These are phyloP conservation scores for Medicago truncatula DNA, from an alignment of 306 rosid genomes.

Conservation along the genomic window DNA sequence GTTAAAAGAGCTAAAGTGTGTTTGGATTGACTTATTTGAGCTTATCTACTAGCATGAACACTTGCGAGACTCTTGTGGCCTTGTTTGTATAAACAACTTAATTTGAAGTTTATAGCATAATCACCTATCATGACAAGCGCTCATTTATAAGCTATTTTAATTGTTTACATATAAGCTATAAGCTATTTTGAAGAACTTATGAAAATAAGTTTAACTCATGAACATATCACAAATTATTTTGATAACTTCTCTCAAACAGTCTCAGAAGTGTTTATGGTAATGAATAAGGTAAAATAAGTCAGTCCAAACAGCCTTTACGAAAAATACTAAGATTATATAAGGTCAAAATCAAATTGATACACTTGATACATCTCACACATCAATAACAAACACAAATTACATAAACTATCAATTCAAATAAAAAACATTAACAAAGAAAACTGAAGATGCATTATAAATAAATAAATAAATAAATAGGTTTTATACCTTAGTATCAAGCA, in stretches of 20 bases:
- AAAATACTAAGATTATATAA: neutral
- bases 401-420: neutral
- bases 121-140: too few species aligned
- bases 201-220: too few species aligned
- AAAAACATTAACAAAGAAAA: neutral
- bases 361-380: neutral
- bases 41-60: neutral
- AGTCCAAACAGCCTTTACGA: too few species aligned
- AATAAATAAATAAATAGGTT: neutral
- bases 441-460: neutral
- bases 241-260: too few species aligned
- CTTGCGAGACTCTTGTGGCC: neutral
- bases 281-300: too few species aligned
- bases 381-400: neutral
- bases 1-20: neutral
- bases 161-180: too few species aligned
- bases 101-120: too few species aligned
- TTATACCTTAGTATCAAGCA: slow-evolving; percentile 94
- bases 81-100: too few species aligned
- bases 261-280: too few species aligned
- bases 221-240: too few species aligned
- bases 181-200: too few species aligned
- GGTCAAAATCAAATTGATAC: neutral
- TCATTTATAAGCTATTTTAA: too few species aligned
- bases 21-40: neutral